These are phyloP conservation scores for Pythium oligandrum DNA, from an alignment of 352 stramenopile species.

Conservation along the genomic window DNA sequence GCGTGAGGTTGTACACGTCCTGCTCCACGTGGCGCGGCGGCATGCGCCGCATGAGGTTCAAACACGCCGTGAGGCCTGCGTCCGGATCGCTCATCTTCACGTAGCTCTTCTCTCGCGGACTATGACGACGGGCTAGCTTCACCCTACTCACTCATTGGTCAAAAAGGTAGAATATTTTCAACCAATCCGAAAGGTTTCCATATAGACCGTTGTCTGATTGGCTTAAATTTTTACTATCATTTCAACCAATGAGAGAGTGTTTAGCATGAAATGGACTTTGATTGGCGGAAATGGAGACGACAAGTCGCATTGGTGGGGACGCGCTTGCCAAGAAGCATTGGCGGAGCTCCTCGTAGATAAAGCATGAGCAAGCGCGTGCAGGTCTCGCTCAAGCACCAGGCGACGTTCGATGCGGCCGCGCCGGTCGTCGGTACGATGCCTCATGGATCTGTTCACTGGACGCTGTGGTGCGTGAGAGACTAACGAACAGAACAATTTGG, in stretches of 20 bases:
- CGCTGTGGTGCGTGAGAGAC: background rate
- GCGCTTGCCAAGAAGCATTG: constrained; percentile 4
- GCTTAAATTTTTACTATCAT: constrained; percentile 1
- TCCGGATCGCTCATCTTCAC: constrained; percentile 27
- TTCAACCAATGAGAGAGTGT: constrained; percentile 7
- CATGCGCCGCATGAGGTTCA: constrained; percentile 90
- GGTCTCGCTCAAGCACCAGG: constrained; percentile 59
- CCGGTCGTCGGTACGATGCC: constrained; percentile 51
- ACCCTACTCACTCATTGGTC: too few relatives aligned
- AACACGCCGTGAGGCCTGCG: constrained; percentile 61
- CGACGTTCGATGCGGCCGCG: constrained; percentile 47
- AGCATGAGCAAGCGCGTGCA: constrained; percentile 45
- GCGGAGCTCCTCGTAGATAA: too few relatives aligned
- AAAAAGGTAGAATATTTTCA: too few relatives aligned
- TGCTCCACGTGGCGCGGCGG: constrained; percentile 80
- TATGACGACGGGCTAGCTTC: too few relatives aligned
- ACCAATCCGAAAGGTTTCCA: too few relatives aligned
- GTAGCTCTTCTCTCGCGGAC: background rate
- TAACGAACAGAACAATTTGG: background rate
- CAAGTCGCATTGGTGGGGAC: constrained; percentile 19
- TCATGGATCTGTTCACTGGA: background rate
- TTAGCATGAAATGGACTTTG: background rate
- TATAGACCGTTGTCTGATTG: constrained; percentile 1
- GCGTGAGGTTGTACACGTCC: constrained; percentile 82
- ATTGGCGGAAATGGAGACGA: constrained; percentile 12